Percentiles rank a stretch among this genome's conserved stretches.
Evolutionary conservation across 495 filamentous ascomycete species (phyloP).

Genomic region (Xylaria scruposa): DNA sequence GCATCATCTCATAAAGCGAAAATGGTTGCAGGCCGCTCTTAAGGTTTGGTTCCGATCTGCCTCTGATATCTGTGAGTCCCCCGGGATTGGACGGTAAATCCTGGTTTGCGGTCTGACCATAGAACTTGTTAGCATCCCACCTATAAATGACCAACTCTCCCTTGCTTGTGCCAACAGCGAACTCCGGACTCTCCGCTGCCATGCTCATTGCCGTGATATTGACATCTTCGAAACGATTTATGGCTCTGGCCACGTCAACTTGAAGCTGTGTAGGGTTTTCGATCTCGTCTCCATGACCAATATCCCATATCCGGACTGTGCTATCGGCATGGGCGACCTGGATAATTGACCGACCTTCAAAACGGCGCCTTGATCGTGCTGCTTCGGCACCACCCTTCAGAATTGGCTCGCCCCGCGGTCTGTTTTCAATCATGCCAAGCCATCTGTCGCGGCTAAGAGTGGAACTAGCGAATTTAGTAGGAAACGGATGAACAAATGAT

Average conservation of each 20-base stretch:
- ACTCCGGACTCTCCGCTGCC: slow-evolving; percentile 77
- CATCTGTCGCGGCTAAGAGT: slow-evolving; percentile 77
- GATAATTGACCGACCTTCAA: slow-evolving; percentile 80
- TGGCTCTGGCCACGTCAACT: slow-evolving; percentile 82
- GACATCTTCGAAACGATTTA: slow-evolving; percentile 78
- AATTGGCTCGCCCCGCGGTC: slow-evolving; percentile 74
- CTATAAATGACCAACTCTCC: slow-evolving; percentile 88
- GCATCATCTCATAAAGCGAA: slow-evolving; percentile 79
- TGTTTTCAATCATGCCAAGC: slow-evolving; percentile 84
- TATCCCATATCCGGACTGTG: slow-evolving; percentile 86
- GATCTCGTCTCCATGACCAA: slow-evolving; percentile 87
- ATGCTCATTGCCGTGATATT: slow-evolving; percentile 78
- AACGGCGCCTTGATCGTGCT: slow-evolving; percentile 69
- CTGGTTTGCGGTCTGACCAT: slow-evolving; percentile 59
- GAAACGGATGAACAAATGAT: slow-evolving; percentile 85
- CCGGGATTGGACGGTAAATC: slow-evolving; percentile 56
- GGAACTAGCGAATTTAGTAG: slow-evolving; percentile 70
- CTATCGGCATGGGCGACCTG: slow-evolving; percentile 88
- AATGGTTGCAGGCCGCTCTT: slow-evolving; percentile 84
- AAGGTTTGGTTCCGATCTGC: slow-evolving; percentile 77
- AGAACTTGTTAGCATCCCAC: slow-evolving; percentile 80
- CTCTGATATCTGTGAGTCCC: slow-evolving; percentile 72
- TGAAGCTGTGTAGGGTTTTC: slow-evolving; percentile 85
- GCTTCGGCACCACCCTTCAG: slow-evolving; percentile 77
- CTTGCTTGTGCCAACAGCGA: slow-evolving; percentile 78